Evolutionary conservation across 2,329 filamentous ascomycete species (phyloP), one percentile per base, ranked within the genome.

Genomic region (Penicillium sp.): DNA sequence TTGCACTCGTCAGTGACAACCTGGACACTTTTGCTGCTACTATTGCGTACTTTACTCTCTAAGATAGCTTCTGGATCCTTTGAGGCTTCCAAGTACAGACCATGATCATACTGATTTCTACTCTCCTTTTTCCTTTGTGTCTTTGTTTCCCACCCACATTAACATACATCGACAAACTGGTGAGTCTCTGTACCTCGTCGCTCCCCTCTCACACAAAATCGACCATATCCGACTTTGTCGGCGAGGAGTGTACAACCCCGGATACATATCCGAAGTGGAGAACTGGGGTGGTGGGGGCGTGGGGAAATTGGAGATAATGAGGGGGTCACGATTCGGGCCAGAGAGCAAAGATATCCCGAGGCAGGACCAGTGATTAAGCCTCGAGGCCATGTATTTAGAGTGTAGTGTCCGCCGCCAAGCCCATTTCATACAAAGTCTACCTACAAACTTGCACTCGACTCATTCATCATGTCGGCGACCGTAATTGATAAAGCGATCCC

Each of bases 1-100:
- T 81, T 33, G 81, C 79, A 14, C 69, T 69, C 18, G 80, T 77
- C 56, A 69, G 67, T 33, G 81, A 83, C 54, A 84, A 84, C 56
- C 69, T 79, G 56, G 75, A 78, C 40, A 77, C 77, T 0, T 84
- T 73, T 60, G 70, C 75, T 19, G 74, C 78, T 55, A 79, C 75
- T 5, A 73, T 81, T 64, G 74, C 76, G 14, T 69, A 78, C 53
- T 81, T 79, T 44, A 73, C 69, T 47, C 52, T 69, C 16, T 69
- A 62, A 44, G 19, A n/a, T 41, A 11, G 7, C 24, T 41, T 14
- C 16, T n/a, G 31, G 5, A 10, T 16, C 22, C 6, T 11, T 7
- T 58, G 41, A 2, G 7, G n/a, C 44, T 36, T 43, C 13, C 2
- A 18, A 47, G 33, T 47, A 56, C 22, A 47, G 52, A 52, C 22